Base-by-base conservation (phyloP, 208 protist genomes). In the Acanthamoeba healyi region DNA sequence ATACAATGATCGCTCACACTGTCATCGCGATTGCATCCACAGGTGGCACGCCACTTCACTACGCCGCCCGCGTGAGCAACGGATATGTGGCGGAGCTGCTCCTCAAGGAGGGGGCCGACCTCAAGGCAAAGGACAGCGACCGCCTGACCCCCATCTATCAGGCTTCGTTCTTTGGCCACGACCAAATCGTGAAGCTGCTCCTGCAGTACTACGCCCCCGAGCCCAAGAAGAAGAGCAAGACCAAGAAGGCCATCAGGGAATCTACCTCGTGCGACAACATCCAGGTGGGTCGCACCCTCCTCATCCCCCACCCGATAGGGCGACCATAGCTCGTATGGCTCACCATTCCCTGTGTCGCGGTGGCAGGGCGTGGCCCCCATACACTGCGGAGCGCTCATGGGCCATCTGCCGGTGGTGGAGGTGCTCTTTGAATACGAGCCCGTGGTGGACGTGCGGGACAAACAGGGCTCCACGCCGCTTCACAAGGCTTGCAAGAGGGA, bases 401-500 rank as follows among this genome's bases (percentile, higher is more conserved):
- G 81, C 22, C 81, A 89, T 26, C 32, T 89, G 40, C 15, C 81
- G 29, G 81, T 89, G 46, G 49, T 89, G 7, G 81, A 63, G 32
- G 51, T 63, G 15, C 81, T 89, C 24, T 42, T 32, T 34, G 40
- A 56, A 3, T 89, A 89, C 51, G 81, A 89, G 26, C 81, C 81
- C 5, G 34, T 67, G 26, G n/a, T 89, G 19, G 40, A 89, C 34
- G 56, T 89, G 34, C 6, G 38, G 56, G 81, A 89, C 36, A 89
- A 67, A 63, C 81, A 89, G 34, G 46, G 46, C 19, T 14, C 81
- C 15, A 67, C 81, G 15, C 81, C 81, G 12, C 56, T 89, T 10
- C 81, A 89, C 56, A 89, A 89, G 36, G 81, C 81, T 49, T 89
- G 81, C 40, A 89, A 89, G 26, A 89, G 40, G 56, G 81, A 89